Conservation (phyloP, 2,329 filamentous ascomycete species). For the Exophiala phaeomuriformis region DNA sequence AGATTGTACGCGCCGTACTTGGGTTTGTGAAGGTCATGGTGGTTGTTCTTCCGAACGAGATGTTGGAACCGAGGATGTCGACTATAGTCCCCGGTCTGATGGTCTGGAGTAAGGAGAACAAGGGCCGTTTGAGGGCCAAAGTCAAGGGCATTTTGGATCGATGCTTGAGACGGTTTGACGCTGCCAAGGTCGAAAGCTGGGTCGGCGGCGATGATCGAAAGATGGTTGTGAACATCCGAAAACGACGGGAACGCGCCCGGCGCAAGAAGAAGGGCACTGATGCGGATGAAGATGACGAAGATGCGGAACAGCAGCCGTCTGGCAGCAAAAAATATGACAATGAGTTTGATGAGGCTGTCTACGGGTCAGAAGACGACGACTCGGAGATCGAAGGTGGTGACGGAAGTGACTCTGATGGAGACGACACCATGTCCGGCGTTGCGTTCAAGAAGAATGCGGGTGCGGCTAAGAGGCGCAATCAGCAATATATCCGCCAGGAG, state of each 20-base stretch:
- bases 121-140: conserved; percentile 92
- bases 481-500: conserved; percentile 79
- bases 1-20: conserved; percentile 89
- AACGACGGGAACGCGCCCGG: conserved; percentile 86
- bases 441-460: conserved; percentile 28
- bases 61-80: conserved; percentile 69
- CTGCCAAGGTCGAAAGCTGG: conserved; percentile 67
- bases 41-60: conserved; percentile 66
- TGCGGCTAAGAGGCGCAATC: conserved; percentile 47
- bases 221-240: conserved; percentile 87
- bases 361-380: conserved; percentile 61
- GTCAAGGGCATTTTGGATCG: conserved; percentile 97
- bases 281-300: conserved; percentile 47
- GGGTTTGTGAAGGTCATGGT: conserved; percentile 96
- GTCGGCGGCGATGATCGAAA: conserved; percentile 69
- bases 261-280: conserved; percentile 71
- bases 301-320: conserved; percentile 30
- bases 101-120: conserved; percentile 96
- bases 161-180: conserved; percentile 85
- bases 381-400: conserved; percentile 46
- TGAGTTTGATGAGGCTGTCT: conserved; percentile 93
- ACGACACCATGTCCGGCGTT: conserved; percentile 23
- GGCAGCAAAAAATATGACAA: conserved; percentile 65
- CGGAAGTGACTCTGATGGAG: conserved; percentile 31
- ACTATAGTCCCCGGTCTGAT: conserved; percentile 82